Base-by-base conservation (phyloP, 495 filamentous ascomycete species). In the Hyaloscypha finlandica region DNA sequence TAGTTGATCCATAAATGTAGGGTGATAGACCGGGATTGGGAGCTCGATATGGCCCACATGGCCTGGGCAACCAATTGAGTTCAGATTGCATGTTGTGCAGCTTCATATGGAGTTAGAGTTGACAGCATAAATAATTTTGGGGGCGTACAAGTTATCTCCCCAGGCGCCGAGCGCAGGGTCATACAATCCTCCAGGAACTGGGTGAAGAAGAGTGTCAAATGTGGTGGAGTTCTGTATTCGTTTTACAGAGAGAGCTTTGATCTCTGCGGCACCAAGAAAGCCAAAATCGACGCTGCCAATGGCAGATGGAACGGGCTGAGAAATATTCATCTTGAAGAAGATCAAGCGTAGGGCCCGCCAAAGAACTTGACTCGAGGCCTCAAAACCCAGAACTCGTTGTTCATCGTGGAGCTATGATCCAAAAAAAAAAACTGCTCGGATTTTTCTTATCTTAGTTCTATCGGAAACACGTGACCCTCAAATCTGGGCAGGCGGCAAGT, bases 1-100 rank as follows among this genome's bases (percentile, higher is more conserved):
- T 61, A 91, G 81, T 76, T 97, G 94, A 75, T 96, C 92, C 82
- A 99, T 89, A 77, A 97, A 97, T 0, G 92, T 89, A 30, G 93
- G 90, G 79, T 97, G 94, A 75, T 97, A 99, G 59, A 97, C 88
- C 53, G 90, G 90, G 12, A 94, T 88, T 4, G 96, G 94, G 31
- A 99, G 87, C 70, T 97, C 92, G 75, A 99, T 96, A 75, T 98
- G 95, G 59, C 96, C 96, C 37, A 88, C 84, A 80, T 99, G 96
- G 66, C 96, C 96, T 11, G 95, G 93, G 76, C 95, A 99, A 61
- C 86, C 86, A 68, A 85, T 86, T 69, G 86, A 87, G 16, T 61
- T 59, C 70, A 93, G 82, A 69, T 92, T 89, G 75, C 94, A 97
- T 78, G 94, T 97, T 72, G 91, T 86, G 78, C 94, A 97, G 70